Conservation (phyloP, 2,329 filamentous ascomycete species). For the Botrytis elliptica region DNA sequence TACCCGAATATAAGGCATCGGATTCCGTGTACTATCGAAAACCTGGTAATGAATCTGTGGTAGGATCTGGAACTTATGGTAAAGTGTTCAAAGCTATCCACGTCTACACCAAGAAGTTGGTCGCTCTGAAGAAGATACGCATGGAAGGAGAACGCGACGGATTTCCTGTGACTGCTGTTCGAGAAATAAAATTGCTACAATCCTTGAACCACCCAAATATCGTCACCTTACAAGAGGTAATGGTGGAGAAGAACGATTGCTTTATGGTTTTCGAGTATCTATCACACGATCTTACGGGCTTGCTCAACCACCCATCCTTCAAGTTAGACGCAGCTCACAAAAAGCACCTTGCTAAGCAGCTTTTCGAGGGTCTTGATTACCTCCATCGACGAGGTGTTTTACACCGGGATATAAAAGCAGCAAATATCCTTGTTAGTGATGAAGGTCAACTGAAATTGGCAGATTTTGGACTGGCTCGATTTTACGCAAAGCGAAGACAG, state of each 20-base stretch:
- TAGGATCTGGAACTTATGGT: conserved; percentile 92
- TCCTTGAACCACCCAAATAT: conserved; percentile 80
- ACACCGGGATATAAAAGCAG: conserved; percentile 96
- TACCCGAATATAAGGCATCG: conserved; percentile 70
- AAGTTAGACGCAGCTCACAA: conserved; percentile 80
- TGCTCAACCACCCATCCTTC: conserved; percentile 93
- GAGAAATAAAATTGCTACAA: conserved; percentile 90
- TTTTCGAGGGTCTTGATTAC: conserved; percentile 93
- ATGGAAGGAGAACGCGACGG: conserved; percentile 93
- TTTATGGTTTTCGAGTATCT: conserved; percentile 99
- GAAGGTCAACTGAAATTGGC: conserved; percentile 87
- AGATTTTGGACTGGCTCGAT: conserved; percentile 93
- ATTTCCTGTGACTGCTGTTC: conserved; percentile 85
- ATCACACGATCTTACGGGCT: conserved; percentile 89
- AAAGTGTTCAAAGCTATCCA: conserved; percentile 94
- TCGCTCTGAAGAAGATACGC: conserved; percentile 85
- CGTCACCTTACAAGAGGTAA: conserved; percentile 82
- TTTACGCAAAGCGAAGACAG: conserved; percentile 89
- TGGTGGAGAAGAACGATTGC: conserved; percentile 98
- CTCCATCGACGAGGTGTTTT: conserved; percentile 90
- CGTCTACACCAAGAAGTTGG: conserved; percentile 81
- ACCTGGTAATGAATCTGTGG: conserved; percentile 94
- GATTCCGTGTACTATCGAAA: conserved; percentile 94
- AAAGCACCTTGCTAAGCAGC: conserved; percentile 87
- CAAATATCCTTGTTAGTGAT: conserved; percentile 92